These are phyloP conservation scores for Cladobotryum mycophilum DNA, from an alignment of 2,329 filamentous ascomycete genomes.

Conservation along the genomic window DNA sequence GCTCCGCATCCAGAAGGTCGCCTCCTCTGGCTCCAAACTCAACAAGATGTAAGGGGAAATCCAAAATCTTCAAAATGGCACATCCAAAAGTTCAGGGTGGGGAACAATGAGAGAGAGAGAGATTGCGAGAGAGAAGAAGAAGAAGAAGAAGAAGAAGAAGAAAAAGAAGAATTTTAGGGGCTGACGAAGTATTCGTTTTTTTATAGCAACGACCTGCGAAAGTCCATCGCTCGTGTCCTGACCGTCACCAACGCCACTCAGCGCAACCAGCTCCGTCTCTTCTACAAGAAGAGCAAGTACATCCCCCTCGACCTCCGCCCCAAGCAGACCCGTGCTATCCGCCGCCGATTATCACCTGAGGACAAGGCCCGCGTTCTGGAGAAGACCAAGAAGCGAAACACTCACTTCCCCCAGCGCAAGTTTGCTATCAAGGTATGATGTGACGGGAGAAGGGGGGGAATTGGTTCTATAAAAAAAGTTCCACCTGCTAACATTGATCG, in stretches of 20 bases:
- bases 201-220: constrained; percentile 91
- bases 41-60: constrained; percentile 83
- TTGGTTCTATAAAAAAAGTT: too few species aligned
- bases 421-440: constrained; percentile 88
- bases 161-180: constrained; percentile 7
- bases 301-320: constrained; percentile 94
- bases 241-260: constrained; percentile 99
- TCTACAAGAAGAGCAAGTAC: constrained; percentile 99
- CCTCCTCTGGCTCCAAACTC: constrained; percentile 90
- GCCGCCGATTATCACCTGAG: constrained; percentile 87
- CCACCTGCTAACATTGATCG: too few species aligned
- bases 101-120: constrained; percentile 3
- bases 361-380: constrained; percentile 78
- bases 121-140: not conserved
- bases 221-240: constrained; percentile 97
- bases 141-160: not conserved
- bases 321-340: constrained; percentile 98
- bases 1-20: constrained; percentile 97
- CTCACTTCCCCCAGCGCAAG: constrained; percentile 97
- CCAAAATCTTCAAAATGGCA: constrained; percentile 97
- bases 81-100: constrained; percentile 23
- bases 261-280: constrained; percentile 92
- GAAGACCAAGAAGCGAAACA: constrained; percentile 94
- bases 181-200: constrained; percentile 18
- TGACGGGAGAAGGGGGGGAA: too few species aligned